A percentile compares a stretch with the other conserved stretches of the same genome.
phyloP scores from a whole-genome alignment of 352 stramenopile species.

The Peronospora tabacina region DNA sequence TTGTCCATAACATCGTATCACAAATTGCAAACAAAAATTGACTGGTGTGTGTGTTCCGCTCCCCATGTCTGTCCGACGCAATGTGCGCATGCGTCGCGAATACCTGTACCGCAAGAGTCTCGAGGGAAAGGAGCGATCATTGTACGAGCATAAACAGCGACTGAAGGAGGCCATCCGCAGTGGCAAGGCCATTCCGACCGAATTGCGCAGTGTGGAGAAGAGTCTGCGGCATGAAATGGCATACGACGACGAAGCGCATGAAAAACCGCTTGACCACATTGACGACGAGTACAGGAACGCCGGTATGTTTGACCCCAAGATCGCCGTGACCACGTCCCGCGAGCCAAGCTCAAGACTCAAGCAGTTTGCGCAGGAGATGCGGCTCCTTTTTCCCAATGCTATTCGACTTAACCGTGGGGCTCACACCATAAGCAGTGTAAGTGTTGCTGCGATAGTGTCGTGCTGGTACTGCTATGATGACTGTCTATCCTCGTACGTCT shows the following conservation, averaged over 20 bases:
- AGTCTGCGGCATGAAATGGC: slow-evolving; percentile 89
- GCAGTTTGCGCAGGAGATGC: slow-evolving; percentile 99
- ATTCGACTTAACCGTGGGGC: slow-evolving; percentile 95
- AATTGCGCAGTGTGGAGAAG: slow-evolving; percentile 92
- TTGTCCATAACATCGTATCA: too few relatives aligned
- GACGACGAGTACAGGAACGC: slow-evolving; percentile 99
- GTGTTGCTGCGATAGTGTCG: not conserved
- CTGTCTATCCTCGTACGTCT: too few relatives aligned
- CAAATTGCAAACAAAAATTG: slow-evolving; percentile 5
- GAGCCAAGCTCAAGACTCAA: slow-evolving; percentile 96
- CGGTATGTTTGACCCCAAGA: slow-evolving; percentile 94
- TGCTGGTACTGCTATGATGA: not conserved
- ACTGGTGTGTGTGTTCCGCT: slow-evolving; percentile 2
- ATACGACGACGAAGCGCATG: slow-evolving; percentile 86
- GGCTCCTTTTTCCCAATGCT: slow-evolving; percentile 97
- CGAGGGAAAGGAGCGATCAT: slow-evolving; percentile 90
- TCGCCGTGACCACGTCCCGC: slow-evolving; percentile 97
- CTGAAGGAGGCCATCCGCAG: slow-evolving; percentile 91
- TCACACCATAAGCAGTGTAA: slow-evolving; percentile 88
- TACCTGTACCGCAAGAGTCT: slow-evolving; percentile 99
- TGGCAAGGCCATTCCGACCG: slow-evolving; percentile 96
- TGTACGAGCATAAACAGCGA: slow-evolving; percentile 97
- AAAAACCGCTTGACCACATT: slow-evolving; percentile 87
- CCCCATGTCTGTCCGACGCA: slow-evolving; percentile 85
- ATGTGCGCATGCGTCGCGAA: slow-evolving; percentile 97